These are phyloP conservation scores for Amaranthus tricolor DNA, from an alignment of 179 eudicot species.

Conservation along the genomic window DNA sequence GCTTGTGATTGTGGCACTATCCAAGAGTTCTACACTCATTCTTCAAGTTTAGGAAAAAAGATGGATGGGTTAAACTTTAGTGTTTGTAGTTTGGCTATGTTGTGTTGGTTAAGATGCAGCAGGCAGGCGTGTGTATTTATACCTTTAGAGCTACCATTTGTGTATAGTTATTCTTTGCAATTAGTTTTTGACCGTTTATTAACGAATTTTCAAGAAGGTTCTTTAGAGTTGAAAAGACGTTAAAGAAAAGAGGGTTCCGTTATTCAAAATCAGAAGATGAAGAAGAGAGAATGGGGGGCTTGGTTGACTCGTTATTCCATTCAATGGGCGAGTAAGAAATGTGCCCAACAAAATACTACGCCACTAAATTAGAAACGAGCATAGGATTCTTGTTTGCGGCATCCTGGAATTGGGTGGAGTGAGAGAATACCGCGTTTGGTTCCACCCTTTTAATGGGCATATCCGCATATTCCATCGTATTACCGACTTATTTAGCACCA, in stretches of 20 bases:
- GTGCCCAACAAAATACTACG: too few species aligned
- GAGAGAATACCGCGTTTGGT: too few species aligned
- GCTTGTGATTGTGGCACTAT: constrained; percentile 14
- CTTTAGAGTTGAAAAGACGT: not conserved
- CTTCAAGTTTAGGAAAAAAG: not conserved
- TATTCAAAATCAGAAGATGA: constrained; percentile 5
- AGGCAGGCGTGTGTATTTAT: not conserved
- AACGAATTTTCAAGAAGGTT: not conserved
- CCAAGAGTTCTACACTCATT: constrained; percentile 26
- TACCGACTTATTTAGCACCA: too few species aligned
- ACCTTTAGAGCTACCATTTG: not conserved
- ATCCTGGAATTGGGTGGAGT: too few species aligned
- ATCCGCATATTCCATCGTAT: too few species aligned
- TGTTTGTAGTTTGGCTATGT: not conserved
- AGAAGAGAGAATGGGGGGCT: not conserved
- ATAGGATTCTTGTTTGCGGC: too few species aligned
- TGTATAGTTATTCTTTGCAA: not conserved
- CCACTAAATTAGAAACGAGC: too few species aligned
- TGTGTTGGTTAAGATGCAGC: not conserved
- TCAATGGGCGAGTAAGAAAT: constrained; percentile 1
- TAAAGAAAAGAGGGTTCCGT: not conserved
- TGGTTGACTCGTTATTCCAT: not conserved
- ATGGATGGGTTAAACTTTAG: not conserved
- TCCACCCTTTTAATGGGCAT: too few species aligned
- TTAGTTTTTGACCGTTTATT: not conserved